Conservation (phyloP, 495 filamentous ascomycete species). For the Penicillium cataractarum region DNA sequence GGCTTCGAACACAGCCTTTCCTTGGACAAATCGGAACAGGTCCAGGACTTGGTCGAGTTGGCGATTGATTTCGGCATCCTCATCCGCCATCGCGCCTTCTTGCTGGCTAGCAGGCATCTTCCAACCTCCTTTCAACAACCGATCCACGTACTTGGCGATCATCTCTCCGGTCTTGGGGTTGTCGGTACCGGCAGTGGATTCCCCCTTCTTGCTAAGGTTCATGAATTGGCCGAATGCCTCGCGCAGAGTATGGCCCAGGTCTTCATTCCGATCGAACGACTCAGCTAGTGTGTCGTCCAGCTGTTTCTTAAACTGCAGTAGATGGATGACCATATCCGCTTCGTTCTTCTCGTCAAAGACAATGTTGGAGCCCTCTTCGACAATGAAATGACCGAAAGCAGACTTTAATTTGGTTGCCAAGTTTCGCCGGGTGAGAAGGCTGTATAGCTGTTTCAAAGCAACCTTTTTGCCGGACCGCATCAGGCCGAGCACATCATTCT, state of each 20-base stretch:
- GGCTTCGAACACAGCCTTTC: constrained; percentile 96
- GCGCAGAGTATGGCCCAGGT: constrained; percentile 73
- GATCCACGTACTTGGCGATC: constrained; percentile 97
- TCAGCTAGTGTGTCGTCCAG: constrained; percentile 73
- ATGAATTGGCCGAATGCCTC: constrained; percentile 89
- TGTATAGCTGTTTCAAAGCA: constrained; percentile 75
- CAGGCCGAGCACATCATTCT: constrained; percentile 65
- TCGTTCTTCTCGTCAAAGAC: constrained; percentile 77
- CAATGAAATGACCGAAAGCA: constrained; percentile 79
- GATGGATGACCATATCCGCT: constrained; percentile 82
- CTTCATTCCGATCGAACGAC: constrained; percentile 74
- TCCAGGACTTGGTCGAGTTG: constrained; percentile 91
- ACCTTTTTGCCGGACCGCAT: constrained; percentile 65
- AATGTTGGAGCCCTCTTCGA: constrained; percentile 72
- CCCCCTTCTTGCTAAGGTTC: constrained; percentile 74
- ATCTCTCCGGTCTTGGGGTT: constrained; percentile 96
- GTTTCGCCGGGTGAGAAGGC: constrained; percentile 65
- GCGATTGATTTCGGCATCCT: constrained; percentile 85
- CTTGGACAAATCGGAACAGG: constrained; percentile 94
- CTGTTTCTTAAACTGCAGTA: constrained; percentile 80
- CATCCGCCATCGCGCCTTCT: constrained; percentile 68
- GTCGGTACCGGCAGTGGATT: constrained; percentile 69
- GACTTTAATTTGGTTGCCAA: constrained; percentile 66
- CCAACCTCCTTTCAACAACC: constrained; percentile 81
- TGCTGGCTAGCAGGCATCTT: constrained; percentile 64